Evolutionary conservation across 257 asterid genomes (phyloP).

Genomic region (Pogostemon cablin): DNA sequence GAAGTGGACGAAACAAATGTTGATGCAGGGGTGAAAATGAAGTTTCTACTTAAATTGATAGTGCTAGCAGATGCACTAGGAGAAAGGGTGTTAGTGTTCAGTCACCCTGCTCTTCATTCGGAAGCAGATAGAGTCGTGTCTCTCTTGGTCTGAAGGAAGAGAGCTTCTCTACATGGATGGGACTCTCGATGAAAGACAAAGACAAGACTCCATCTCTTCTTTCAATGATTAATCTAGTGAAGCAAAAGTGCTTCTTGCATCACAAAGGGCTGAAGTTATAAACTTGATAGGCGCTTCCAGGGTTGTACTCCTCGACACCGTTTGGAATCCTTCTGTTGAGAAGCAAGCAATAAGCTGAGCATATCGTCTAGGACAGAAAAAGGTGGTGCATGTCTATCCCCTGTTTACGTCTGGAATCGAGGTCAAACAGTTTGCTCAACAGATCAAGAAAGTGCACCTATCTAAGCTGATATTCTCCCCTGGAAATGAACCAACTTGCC

Average conservation of each 20-base stretch:
- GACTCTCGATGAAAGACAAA: slow-evolving; percentile 34
- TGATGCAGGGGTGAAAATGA: slow-evolving; percentile 59
- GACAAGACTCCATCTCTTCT: slow-evolving; percentile 46
- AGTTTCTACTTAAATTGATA: slow-evolving; percentile 55
- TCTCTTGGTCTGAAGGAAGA: slow-evolving; percentile 49
- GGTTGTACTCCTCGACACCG: slow-evolving; percentile 55
- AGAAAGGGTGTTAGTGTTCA: slow-evolving; percentile 71
- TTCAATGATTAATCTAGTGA: slow-evolving; percentile 48
- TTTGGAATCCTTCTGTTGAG: slow-evolving; percentile 71
- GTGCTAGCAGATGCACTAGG: slow-evolving; percentile 40
- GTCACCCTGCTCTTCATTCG: slow-evolving; percentile 53
- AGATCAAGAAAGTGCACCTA: slow-evolving; percentile 44
- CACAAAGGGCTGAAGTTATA: slow-evolving; percentile 61
- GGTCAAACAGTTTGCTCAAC: slow-evolving; percentile 38
- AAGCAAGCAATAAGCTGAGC: slow-evolving; percentile 68
- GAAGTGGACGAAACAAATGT: slow-evolving; percentile 28
- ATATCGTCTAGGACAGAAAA: slow-evolving; percentile 59
- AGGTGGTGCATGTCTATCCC: slow-evolving; percentile 52
- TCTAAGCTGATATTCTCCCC: slow-evolving; percentile 52
- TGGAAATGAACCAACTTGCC: slow-evolving; percentile 9
- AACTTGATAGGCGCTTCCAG: slow-evolving; percentile 62
- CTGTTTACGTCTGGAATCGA: slow-evolving; percentile 54
- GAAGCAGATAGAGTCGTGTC: slow-evolving; percentile 34
- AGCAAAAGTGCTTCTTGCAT: slow-evolving; percentile 63
- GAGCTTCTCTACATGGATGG: slow-evolving; percentile 63